Base-by-base conservation (phyloP, 768 basidiomycete genomes). In the Russula earlei region DNA sequence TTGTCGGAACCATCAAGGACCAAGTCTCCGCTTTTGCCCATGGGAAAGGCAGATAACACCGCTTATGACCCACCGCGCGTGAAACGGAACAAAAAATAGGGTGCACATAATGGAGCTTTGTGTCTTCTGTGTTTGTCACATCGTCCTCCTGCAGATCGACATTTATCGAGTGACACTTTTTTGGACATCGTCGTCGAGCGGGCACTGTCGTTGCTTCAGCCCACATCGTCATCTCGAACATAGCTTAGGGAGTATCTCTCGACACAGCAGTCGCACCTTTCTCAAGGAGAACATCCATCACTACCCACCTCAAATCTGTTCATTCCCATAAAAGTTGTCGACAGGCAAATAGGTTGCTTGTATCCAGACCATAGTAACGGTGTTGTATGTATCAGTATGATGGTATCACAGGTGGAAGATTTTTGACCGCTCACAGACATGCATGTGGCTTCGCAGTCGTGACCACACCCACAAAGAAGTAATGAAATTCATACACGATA, bases 41-140 rank as follows among this genome's bases (percentile, higher is more conserved):
- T 5, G 12, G 37, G 15, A 15, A 20, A 19, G 37, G 20, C 14
- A 5, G 41, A 43, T 6, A 17, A 44, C 24, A 9, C 24, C 24
- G 38, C 33, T 10, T 34, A 10, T 10, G 52, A 37, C 15, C 52
- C 56, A 19, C 63, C 67, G 29, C 65, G 67, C 38, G 54, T 49
- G 48, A 70, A 68, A 65, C 61, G 65, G 22, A 68, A 43, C 38
- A 64, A 63, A 37, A 55, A 66, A 55, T 64, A 67, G 62, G 17
- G n/a, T 14, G 14, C 15, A 7, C 17, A n/a, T n/a, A 1, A 20
- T 27, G 11, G 11, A 25, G 10, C 11, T 22, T 19, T 31, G 11
- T 25, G n/a, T 52, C 24, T 36, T n/a, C 22, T 27, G n/a, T 6
- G 19, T 36, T 45, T 33, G 19, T 25, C n/a, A 20, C 43, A 15